Evolutionary conservation across 164 flowering plant species (phyloP).

Genomic region (Cinnamomum chago): DNA sequence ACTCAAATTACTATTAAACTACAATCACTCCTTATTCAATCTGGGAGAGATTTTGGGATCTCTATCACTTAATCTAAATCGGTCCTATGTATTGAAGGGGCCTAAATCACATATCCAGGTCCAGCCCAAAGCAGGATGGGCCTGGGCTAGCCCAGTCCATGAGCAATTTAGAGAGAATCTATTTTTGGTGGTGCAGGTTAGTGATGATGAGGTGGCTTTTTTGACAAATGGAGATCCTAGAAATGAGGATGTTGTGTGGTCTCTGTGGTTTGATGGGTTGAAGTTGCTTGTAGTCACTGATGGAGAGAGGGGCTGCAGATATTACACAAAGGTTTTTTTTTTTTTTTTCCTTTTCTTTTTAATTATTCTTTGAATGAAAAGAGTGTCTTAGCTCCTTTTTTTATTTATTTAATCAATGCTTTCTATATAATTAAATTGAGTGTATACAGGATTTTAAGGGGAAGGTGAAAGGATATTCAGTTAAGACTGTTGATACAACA

Average conservation of each 20-base stretch:
- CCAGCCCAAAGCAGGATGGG: too few relatives aligned
- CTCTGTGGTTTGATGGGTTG: constrained; percentile 50
- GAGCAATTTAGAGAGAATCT: too few relatives aligned
- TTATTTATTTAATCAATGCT: too few relatives aligned
- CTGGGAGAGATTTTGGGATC: too few relatives aligned
- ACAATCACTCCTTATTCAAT: too few relatives aligned
- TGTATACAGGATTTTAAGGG: constrained; percentile 53
- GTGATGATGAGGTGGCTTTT: constrained; percentile 68
- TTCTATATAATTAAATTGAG: too few relatives aligned
- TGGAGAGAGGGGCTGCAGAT: constrained; percentile 76
- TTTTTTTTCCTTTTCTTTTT: neutral
- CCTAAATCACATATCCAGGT: too few relatives aligned
- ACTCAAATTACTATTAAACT: too few relatives aligned
- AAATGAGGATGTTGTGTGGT: constrained; percentile 45
- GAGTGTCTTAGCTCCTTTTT: too few relatives aligned
- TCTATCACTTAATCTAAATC: too few relatives aligned
- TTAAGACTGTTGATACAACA: constrained; percentile 66
- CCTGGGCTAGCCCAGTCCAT: too few relatives aligned
- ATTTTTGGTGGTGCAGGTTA: constrained; percentile 32
- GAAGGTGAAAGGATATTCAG: constrained; percentile 42
- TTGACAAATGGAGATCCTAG: constrained; percentile 45
- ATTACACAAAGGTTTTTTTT: constrained; percentile 52
- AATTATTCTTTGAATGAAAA: neutral
- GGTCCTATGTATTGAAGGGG: too few relatives aligned
- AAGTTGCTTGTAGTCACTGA: constrained; percentile 68